Conservation (phyloP, 2,329 filamentous ascomycete species). For the Pseudopyricularia javanii region DNA sequence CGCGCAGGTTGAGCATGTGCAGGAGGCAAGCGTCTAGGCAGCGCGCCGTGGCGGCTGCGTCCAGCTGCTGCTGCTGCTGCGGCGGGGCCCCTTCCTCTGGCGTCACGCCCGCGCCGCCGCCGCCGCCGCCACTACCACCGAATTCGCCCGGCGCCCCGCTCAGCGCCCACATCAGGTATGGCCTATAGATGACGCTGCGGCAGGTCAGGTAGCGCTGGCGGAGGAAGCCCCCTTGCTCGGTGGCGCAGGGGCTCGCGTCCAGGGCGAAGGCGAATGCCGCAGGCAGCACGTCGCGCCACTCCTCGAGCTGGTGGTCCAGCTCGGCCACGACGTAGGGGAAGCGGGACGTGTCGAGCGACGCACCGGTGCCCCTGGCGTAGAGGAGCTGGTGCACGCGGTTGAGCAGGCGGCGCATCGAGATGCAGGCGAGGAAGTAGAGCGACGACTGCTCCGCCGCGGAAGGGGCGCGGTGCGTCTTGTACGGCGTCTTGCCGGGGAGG, state of each 20-base stretch:
- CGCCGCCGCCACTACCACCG: background rate
- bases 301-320: slow-evolving; percentile 33
- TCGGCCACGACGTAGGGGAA: slow-evolving; percentile 36
- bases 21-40: slow-evolving; percentile 34
- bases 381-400: slow-evolving; percentile 36
- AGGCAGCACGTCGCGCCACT: slow-evolving; percentile 34
- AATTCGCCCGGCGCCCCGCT: slow-evolving; percentile 20
- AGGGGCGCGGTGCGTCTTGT: slow-evolving; percentile 24
- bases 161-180: slow-evolving; percentile 36
- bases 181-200: slow-evolving; percentile 37
- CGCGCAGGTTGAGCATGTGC: slow-evolving; percentile 33
- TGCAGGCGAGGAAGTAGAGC: slow-evolving; percentile 39
- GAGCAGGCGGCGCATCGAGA: slow-evolving; percentile 34
- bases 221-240: slow-evolving; percentile 32
- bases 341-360: slow-evolving; percentile 27
- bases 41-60: slow-evolving; percentile 23
- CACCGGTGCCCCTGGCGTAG: slow-evolving; percentile 31
- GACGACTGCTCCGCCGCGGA: slow-evolving; percentile 32
- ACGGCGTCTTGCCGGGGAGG: slow-evolving; percentile 23
- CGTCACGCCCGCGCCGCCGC: background rate
- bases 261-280: slow-evolving; percentile 27
- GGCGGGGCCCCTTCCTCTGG: too few species aligned
- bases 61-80: slow-evolving; percentile 15
- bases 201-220: slow-evolving; percentile 38
- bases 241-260: slow-evolving; percentile 14